Conservation (phyloP, 164 flowering plant species). For the Litsea cubeba region DNA sequence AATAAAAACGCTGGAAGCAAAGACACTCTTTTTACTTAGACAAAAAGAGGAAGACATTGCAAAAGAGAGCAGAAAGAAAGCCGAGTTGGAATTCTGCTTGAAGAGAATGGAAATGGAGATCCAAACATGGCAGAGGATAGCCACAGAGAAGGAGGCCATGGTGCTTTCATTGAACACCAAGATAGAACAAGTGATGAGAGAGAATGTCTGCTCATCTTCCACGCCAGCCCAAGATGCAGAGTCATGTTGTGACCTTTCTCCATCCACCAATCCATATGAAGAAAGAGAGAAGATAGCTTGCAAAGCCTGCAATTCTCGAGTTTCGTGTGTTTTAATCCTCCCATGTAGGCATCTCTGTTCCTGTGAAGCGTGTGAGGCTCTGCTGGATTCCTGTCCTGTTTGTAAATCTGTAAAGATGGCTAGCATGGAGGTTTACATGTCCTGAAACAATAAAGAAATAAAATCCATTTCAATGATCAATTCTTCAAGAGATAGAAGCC, state of each 20-base stretch:
- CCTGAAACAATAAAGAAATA: slow-evolving; percentile 6
- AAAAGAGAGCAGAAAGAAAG: slow-evolving; percentile 23
- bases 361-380: slow-evolving; percentile 53
- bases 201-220: slow-evolving; percentile 17
- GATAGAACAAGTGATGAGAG: slow-evolving; percentile 39
- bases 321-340: slow-evolving; percentile 49
- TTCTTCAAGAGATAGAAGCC: no score
- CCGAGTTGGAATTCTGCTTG: slow-evolving; percentile 33
- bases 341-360: slow-evolving; percentile 79
- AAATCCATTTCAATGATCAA: not conserved
- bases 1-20: slow-evolving; percentile 27
- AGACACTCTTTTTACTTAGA: slow-evolving; percentile 15
- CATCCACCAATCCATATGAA: not conserved
- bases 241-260: slow-evolving; percentile 42
- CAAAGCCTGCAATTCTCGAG: slow-evolving; percentile 38
- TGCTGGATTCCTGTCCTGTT: slow-evolving; percentile 60
- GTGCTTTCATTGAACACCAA: slow-evolving; percentile 34
- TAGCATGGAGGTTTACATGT: slow-evolving; percentile 44
- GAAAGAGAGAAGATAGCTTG: slow-evolving; percentile 32
- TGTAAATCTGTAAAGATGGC: slow-evolving; percentile 40
- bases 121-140: slow-evolving; percentile 61
- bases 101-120: slow-evolving; percentile 29
- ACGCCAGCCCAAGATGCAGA: slow-evolving; percentile 51
- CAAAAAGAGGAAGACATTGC: slow-evolving; percentile 41
- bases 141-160: slow-evolving; percentile 55